A percentile compares a stretch with the other conserved stretches of the same genome.
Conservation (phyloP, 805 yeast species). For the Saturnispora silvae region DNA sequence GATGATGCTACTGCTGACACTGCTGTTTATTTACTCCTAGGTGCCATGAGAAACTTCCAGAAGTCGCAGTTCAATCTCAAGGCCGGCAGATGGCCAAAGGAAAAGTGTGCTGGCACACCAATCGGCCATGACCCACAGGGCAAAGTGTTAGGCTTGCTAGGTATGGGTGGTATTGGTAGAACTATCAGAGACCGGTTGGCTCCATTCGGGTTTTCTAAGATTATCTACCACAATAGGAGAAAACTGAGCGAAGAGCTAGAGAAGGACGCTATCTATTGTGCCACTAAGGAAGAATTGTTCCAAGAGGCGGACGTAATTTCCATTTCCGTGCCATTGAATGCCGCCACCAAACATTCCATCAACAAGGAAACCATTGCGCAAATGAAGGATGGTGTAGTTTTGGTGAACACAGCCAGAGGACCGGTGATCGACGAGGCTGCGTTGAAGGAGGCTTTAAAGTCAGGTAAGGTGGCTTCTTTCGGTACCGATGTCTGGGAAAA, state of each 20-base stretch:
- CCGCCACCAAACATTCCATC: constrained; percentile 59
- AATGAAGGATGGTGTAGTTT: constrained; percentile 71
- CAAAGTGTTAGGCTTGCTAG: constrained; percentile 67
- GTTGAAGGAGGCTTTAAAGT: constrained; percentile 42
- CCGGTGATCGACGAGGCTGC: constrained; percentile 64
- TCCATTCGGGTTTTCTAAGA: constrained; percentile 68
- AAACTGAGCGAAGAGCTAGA: constrained; percentile 52
- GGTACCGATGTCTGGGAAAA: constrained; percentile 70
- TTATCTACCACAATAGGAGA: constrained; percentile 63
- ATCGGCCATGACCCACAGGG: constrained; percentile 70
- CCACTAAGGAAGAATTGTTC: constrained; percentile 54
- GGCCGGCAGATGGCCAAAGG: constrained; percentile 51
- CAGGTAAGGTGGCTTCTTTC: constrained; percentile 55
- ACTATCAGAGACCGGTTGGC: constrained; percentile 59
- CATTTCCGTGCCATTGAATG: constrained; percentile 68
- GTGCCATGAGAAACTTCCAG: constrained; percentile 51
- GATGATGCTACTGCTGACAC: constrained; percentile 50
- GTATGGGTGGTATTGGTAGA: constrained; percentile 87
- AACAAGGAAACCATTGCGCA: constrained; percentile 47
- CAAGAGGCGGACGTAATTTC: constrained; percentile 57
- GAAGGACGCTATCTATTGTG: constrained; percentile 57
- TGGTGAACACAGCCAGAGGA: constrained; percentile 85
- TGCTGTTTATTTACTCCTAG: constrained; percentile 38
- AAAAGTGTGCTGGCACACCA: constrained; percentile 41
- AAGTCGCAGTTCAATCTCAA: constrained; percentile 43